Percentiles rank a stretch among this genome's conserved stretches.
These are phyloP conservation scores for Cochlearia excelsa DNA, from an alignment of 345 rosid species.

Conservation along the genomic window DNA sequence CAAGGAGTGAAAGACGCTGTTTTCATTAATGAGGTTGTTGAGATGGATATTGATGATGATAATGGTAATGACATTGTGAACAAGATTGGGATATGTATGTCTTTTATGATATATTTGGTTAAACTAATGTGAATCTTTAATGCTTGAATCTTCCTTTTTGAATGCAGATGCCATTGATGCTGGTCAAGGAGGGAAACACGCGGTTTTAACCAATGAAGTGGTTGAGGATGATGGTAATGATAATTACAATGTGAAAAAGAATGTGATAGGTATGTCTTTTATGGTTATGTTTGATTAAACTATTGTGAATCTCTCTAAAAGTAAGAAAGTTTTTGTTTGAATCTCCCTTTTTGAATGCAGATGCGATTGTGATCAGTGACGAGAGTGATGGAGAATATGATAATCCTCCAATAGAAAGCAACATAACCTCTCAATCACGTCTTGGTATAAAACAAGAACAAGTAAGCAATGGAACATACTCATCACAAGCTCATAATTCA, in stretches of 20 bases:
- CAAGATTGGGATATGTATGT: not conserved
- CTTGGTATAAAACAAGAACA: conserved; percentile 10
- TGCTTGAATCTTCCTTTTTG: not conserved
- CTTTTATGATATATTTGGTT: not conserved
- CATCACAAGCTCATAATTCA: not conserved
- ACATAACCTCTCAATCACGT: not conserved
- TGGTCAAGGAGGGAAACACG: not conserved
- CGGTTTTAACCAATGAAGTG: conserved; percentile 1
- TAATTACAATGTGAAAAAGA: too few relatives aligned
- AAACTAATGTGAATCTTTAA: not conserved
- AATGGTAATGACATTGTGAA: too few relatives aligned
- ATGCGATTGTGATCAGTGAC: conserved; percentile 20
- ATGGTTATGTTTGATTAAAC: not conserved
- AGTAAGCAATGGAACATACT: not conserved
- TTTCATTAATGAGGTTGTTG: not conserved
- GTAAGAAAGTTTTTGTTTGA: not conserved
- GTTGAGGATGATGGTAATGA: not conserved
- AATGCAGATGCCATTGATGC: conserved; percentile 20
- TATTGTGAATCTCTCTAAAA: not conserved
- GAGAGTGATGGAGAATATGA: conserved; percentile 20
- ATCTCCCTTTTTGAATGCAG: conserved; percentile 15
- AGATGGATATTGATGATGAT: not conserved
- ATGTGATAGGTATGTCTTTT: not conserved
- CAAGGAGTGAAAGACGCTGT: not conserved
- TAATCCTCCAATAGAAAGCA: not conserved